These are phyloP conservation scores for Priceomyces carsonii DNA, from an alignment of 805 yeast genomes.

Conservation along the genomic window DNA sequence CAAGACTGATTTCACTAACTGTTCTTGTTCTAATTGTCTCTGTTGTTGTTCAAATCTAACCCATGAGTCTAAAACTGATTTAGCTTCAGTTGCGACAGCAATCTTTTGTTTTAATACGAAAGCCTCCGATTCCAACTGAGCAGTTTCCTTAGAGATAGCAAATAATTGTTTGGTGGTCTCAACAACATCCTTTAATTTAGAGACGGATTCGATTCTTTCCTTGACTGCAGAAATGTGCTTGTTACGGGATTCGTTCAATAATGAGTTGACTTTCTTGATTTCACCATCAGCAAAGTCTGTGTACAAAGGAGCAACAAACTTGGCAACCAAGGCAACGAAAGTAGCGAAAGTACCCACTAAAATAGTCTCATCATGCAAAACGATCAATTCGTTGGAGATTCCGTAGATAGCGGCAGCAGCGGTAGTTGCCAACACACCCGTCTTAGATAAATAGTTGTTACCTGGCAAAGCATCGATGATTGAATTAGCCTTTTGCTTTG, in stretches of 20 bases:
- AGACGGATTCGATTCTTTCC: constrained; percentile 84
- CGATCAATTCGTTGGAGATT: constrained; percentile 88
- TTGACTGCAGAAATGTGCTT: constrained; percentile 92
- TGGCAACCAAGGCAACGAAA: constrained; percentile 73
- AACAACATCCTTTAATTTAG: constrained; percentile 89
- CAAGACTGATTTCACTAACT: constrained; percentile 82
- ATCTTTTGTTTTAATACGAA: constrained; percentile 92
- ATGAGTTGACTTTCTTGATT: constrained; percentile 74
- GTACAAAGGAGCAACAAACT: constrained; percentile 91
- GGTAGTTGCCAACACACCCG: constrained; percentile 92
- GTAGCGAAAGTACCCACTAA: constrained; percentile 78
- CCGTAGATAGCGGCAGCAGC: constrained; percentile 95
- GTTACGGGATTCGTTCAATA: constrained; percentile 84
- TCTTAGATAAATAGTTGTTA: constrained; percentile 80
- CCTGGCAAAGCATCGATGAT: constrained; percentile 94
- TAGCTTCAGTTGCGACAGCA: constrained; percentile 86
- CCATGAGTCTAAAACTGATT: constrained; percentile 96
- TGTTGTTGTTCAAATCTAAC: constrained; percentile 96
- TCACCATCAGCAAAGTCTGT: constrained; percentile 91
- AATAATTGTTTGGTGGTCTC: constrained; percentile 88
- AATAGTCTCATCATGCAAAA: constrained; percentile 91
- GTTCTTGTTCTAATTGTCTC: constrained; percentile 94
- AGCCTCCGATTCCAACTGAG: constrained; percentile 89
- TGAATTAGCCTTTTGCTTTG: constrained; percentile 87
- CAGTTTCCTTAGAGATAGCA: constrained; percentile 95